phyloP scores from a whole-genome alignment of 139 green algal genomes.

The Microglena sp. region DNA sequence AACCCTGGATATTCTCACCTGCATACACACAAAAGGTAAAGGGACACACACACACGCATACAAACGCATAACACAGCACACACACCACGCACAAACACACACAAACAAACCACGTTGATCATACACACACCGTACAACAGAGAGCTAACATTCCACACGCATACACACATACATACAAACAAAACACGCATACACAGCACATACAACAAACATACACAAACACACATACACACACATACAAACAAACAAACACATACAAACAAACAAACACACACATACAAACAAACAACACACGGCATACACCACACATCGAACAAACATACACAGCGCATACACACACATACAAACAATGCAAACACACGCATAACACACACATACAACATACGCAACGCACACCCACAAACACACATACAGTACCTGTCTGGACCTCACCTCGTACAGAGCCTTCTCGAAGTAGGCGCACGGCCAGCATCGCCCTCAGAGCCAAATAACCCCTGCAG shows the following conservation, averaged over 20 bases:
- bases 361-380: no score
- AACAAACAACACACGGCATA: background rate
- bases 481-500: no score
- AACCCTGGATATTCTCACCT: no score
- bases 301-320: background rate
- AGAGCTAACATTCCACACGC: background rate
- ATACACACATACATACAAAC: background rate
- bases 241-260: background rate
- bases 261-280: background rate
- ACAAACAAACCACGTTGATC: background rate
- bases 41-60: background rate
- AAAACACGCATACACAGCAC: constrained; percentile 8
- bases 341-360: no score
- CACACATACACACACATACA: background rate
- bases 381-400: no score
- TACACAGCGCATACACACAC: no score
- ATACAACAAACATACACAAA: background rate
- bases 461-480: constrained; percentile 16
- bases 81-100: background rate
- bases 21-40: background rate
- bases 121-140: constrained; percentile 5
- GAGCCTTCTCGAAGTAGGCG: constrained; percentile 10
- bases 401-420: no score
- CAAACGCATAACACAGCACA: background rate
- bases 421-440: no score